Conservation (phyloP, 345 rosid genomes). For the Arabis alpina region DNA sequence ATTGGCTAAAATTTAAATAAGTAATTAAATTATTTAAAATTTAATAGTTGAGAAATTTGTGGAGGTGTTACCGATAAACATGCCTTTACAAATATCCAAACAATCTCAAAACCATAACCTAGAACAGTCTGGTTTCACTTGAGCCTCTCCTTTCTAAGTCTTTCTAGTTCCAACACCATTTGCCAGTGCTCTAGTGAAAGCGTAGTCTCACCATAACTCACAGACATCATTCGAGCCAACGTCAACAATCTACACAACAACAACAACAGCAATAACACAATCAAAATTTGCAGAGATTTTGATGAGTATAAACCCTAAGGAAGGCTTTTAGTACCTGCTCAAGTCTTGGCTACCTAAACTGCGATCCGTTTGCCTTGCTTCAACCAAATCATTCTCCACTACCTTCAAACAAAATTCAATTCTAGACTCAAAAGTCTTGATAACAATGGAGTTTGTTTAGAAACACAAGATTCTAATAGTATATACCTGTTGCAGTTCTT, state of each 20-base stretch:
- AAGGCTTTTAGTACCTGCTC: slow-evolving; percentile 60
- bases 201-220: slow-evolving; percentile 69
- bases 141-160: slow-evolving; percentile 76
- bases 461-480: background rate
- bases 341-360: slow-evolving; percentile 77
- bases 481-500: slow-evolving; percentile 82
- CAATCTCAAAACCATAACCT: background rate
- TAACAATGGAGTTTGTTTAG: background rate
- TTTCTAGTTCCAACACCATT: slow-evolving; percentile 82
- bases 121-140: slow-evolving; percentile 37
- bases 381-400: slow-evolving; percentile 81
- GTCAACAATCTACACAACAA: slow-evolving; percentile 64
- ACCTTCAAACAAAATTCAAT: slow-evolving; percentile 47
- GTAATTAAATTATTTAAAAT: no score
- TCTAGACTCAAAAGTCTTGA: background rate
- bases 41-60: no score
- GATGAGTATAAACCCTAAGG: background rate
- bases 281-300: background rate
- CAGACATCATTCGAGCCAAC: slow-evolving; percentile 80
- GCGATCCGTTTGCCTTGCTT: slow-evolving; percentile 78
- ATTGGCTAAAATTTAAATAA: no score
- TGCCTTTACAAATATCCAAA: no score
- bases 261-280: background rate
- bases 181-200: slow-evolving; percentile 83
- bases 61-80: no score